Evolutionary conservation across 352 stramenopile species (phyloP).

Genomic region (Pythium volutum): DNA sequence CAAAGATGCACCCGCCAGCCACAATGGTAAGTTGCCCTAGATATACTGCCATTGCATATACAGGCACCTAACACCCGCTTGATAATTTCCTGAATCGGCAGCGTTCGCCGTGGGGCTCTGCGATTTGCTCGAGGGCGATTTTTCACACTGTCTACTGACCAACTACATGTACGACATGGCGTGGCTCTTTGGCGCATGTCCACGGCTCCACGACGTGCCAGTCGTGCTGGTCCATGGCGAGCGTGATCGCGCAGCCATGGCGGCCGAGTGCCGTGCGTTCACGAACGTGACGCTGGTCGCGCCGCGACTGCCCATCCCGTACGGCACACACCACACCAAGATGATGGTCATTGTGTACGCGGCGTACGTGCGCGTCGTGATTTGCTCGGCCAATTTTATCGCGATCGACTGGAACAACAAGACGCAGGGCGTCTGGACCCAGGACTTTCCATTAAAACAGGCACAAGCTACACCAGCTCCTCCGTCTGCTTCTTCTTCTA

Average conservation of each 20-base stretch:
- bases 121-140: conserved; percentile 59
- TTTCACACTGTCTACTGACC: conserved; percentile 58
- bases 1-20: conserved; percentile 12
- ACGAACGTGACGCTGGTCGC: conserved; percentile 56
- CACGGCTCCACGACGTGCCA: conserved; percentile 51
- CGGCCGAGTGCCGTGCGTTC: conserved; percentile 52
- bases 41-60: background rate
- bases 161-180: conserved; percentile 82
- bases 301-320: conserved; percentile 75
- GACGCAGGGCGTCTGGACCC: conserved; percentile 79
- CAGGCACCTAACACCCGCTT: background rate
- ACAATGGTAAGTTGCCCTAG: conserved; percentile 14
- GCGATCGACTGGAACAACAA: conserved; percentile 78
- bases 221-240: conserved; percentile 81
- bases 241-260: conserved; percentile 51
- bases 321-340: conserved; percentile 87
- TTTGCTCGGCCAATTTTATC: conserved; percentile 87
- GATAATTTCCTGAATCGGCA: conserved; percentile 14
- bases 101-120: conserved; percentile 38
- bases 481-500: background rate
- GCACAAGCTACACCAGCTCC: background rate
- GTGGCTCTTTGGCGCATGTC: conserved; percentile 69
- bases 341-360: conserved; percentile 76
- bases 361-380: conserved; percentile 64
- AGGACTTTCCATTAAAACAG: conserved; percentile 72